Evolutionary conservation across 306 rosid genomes (phyloP).

Genomic region (Glycine tomentella): DNA sequence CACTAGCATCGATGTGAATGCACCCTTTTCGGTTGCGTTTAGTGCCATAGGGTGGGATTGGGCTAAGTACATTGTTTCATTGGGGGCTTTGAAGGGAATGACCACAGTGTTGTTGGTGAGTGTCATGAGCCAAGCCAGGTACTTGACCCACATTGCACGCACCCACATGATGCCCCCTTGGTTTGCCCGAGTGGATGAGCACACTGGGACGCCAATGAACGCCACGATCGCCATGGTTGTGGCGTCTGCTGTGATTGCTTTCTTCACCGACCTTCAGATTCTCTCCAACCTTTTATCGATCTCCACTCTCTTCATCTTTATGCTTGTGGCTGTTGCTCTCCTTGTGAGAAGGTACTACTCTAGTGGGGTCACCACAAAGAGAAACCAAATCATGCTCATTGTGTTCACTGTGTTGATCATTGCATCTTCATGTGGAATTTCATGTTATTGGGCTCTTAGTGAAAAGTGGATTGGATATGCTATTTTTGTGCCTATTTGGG

Average conservation of each 20-base stretch:
- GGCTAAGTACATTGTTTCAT: slow-evolving; percentile 79
- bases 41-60: slow-evolving; percentile 64
- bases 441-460: slow-evolving; percentile 52
- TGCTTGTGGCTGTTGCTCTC: slow-evolving; percentile 69
- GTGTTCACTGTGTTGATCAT: slow-evolving; percentile 49
- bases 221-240: slow-evolving; percentile 61
- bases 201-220: slow-evolving; percentile 70
- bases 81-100: slow-evolving; percentile 79
- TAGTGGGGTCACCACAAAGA: slow-evolving; percentile 52
- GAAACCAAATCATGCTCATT: slow-evolving; percentile 52
- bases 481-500: slow-evolving; percentile 57
- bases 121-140: slow-evolving; percentile 76
- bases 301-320: slow-evolving; percentile 52
- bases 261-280: slow-evolving; percentile 1
- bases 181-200: slow-evolving; percentile 64
- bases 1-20: slow-evolving; percentile 22
- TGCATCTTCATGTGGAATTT: slow-evolving; percentile 52
- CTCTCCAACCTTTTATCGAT: slow-evolving; percentile 19
- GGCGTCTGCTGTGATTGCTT: slow-evolving; percentile 47
- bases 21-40: slow-evolving; percentile 69
- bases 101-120: slow-evolving; percentile 66
- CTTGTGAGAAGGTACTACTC: slow-evolving; percentile 68
- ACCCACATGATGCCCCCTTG: slow-evolving; percentile 83
- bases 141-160: slow-evolving; percentile 75
- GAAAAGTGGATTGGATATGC: slow-evolving; percentile 58